Evolutionary conservation across 768 basidiomycete genomes (phyloP).

Genomic region (Naganishia kalamii): DNA sequence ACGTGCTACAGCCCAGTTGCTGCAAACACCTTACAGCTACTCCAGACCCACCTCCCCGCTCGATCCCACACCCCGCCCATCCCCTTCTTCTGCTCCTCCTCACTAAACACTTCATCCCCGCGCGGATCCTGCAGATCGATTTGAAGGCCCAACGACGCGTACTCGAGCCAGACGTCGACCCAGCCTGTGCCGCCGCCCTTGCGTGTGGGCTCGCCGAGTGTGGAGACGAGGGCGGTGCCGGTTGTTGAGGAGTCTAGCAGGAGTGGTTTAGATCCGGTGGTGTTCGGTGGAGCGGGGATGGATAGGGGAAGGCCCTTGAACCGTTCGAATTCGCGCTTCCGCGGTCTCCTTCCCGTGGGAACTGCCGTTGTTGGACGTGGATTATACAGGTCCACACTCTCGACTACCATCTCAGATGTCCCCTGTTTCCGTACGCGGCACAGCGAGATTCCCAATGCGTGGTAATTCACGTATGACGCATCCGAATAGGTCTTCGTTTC

Average conservation of each 20-base stretch:
- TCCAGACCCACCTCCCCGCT: slow-evolving; percentile 40
- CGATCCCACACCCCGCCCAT: slow-evolving; percentile 42
- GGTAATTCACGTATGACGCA: slow-evolving; percentile 80
- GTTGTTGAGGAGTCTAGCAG: slow-evolving; percentile 17
- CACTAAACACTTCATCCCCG: slow-evolving; percentile 27
- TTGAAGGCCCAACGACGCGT: slow-evolving; percentile 45
- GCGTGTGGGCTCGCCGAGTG: slow-evolving; percentile 75
- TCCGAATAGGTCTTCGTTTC: slow-evolving; percentile 75
- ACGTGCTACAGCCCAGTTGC: background rate
- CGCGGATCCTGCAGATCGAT: slow-evolving; percentile 36
- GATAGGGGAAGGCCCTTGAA: background rate
- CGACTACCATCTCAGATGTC: slow-evolving; percentile 52
- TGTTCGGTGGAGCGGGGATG: slow-evolving; percentile 38
- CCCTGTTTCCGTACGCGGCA: slow-evolving; percentile 57
- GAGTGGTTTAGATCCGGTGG: slow-evolving; percentile 4
- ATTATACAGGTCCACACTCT: slow-evolving; percentile 81
- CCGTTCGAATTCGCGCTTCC: background rate
- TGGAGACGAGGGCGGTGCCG: slow-evolving; percentile 69
- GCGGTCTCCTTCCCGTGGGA: slow-evolving; percentile 34
- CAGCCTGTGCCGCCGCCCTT: slow-evolving; percentile 89
- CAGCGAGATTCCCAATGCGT: slow-evolving; percentile 69
- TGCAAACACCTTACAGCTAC: slow-evolving; percentile 36
- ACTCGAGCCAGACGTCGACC: slow-evolving; percentile 90
- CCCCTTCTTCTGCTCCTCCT: slow-evolving; percentile 34
- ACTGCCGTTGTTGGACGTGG: slow-evolving; percentile 41